Percentiles rank a stretch among this genome's conserved stretches.
These are phyloP conservation scores for Cephalotrichum gorgonifer DNA, from an alignment of 2,329 filamentous ascomycete genomes.

Conservation along the genomic window DNA sequence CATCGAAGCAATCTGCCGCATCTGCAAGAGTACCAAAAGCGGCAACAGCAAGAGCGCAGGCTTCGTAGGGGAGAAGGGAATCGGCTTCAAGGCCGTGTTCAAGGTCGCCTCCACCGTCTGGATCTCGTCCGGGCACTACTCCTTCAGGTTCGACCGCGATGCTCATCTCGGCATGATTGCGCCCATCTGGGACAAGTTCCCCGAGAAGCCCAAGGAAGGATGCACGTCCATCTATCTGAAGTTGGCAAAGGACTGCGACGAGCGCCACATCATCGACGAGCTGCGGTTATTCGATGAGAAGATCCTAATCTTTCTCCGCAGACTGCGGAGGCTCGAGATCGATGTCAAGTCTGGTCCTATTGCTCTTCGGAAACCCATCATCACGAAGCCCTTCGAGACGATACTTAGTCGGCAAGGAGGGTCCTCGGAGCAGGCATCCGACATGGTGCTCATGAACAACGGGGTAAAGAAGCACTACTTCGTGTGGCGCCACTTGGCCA, in stretches of 20 bases:
- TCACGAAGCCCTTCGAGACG: background rate
- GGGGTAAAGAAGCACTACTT: background rate
- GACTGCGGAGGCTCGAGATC: constrained; percentile 8
- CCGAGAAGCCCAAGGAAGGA: background rate
- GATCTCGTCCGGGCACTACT: constrained; percentile 17
- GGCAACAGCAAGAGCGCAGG: constrained; percentile 9
- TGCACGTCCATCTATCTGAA: constrained; percentile 4
- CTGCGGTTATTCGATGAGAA: constrained; percentile 13
- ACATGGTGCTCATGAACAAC: background rate
- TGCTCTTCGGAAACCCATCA: too few relatives aligned
- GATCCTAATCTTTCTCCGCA: constrained; percentile 17
- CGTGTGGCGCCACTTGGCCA: background rate
- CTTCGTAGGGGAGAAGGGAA: constrained; percentile 25
- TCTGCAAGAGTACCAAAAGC: constrained; percentile 22
- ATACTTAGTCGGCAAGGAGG: background rate
- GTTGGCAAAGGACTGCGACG: background rate
- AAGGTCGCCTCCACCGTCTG: constrained; percentile 18
- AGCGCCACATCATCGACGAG: constrained; percentile 8
- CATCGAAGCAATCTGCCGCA: constrained; percentile 20
- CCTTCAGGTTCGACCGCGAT: constrained; percentile 19
- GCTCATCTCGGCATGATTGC: constrained; percentile 21
- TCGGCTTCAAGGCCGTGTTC: constrained; percentile 26
- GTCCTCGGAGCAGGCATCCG: background rate
- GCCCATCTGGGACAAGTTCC: constrained; percentile 12
- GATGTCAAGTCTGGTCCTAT: background rate